phyloP scores from a whole-genome alignment of 371 early-diverging fungal genomes.

The Zychaea mexicana region DNA sequence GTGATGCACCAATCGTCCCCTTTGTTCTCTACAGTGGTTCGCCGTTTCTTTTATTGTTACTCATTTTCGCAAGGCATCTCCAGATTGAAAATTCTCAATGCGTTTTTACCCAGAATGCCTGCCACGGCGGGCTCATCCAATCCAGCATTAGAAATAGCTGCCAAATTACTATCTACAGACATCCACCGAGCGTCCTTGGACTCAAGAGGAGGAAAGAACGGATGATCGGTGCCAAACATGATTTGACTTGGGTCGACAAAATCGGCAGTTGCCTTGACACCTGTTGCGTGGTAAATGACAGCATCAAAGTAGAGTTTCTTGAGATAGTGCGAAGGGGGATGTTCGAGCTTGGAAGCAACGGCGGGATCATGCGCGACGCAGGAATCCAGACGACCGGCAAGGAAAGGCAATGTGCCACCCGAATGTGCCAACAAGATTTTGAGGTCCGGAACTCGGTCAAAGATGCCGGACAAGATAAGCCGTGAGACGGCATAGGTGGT shows the following conservation, averaged over 20 bases:
- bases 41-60: neutral
- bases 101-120: constrained; percentile 21
- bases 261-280: constrained; percentile 23
- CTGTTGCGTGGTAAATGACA: constrained; percentile 21
- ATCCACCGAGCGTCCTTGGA: constrained; percentile 16
- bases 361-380: constrained; percentile 36
- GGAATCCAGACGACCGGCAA: constrained; percentile 45
- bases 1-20: too few relatives aligned
- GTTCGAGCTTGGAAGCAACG: constrained; percentile 15
- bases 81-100: constrained; percentile 16
- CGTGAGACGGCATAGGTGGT: constrained; percentile 38
- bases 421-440: constrained; percentile 40
- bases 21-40: too few relatives aligned
- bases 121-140: neutral
- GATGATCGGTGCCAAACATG: constrained; percentile 27
- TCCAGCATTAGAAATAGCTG: constrained; percentile 17
- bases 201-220: constrained; percentile 25
- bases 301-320: constrained; percentile 26
- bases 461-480: constrained; percentile 37
- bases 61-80: constrained; percentile 6
- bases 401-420: constrained; percentile 43
- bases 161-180: constrained; percentile 20
- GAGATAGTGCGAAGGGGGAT: constrained; percentile 25
- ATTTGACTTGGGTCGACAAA: constrained; percentile 18
- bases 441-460: constrained; percentile 38